A percentile compares a stretch with the other conserved stretches of the same genome.
Conservation (phyloP, 2,329 filamentous ascomycete species). For the Blastomyces gilchristii region DNA sequence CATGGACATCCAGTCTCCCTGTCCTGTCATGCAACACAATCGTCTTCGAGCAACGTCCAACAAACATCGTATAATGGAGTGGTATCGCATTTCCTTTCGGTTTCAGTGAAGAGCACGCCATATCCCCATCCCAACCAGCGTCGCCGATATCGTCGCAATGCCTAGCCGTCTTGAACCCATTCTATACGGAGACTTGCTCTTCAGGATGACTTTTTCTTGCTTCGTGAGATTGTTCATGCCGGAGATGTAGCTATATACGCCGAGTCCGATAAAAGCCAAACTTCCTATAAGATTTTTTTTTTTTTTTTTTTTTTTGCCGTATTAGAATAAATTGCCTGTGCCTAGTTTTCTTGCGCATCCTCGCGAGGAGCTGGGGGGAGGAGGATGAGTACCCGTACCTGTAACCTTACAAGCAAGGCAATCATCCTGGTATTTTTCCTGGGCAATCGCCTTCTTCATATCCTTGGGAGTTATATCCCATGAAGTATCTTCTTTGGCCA, state of each 20-base stretch:
- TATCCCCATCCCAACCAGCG: conserved; percentile 58
- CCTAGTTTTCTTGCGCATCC: not conserved
- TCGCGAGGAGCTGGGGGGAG: not conserved
- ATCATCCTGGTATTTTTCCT: conserved; percentile 43
- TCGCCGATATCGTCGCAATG: conserved; percentile 57
- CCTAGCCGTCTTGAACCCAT: conserved; percentile 60
- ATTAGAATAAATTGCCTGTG: not conserved
- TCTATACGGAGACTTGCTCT: conserved; percentile 60
- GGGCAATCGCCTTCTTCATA: conserved; percentile 47
- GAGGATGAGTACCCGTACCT: conserved; percentile 42
- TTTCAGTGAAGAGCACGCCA: conserved; percentile 45
- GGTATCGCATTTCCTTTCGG: not conserved
- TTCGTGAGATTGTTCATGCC: conserved; percentile 61
- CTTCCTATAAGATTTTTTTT: conserved; percentile 30
- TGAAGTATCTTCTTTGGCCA: conserved; percentile 36
- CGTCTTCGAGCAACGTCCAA: not conserved
- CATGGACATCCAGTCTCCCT: not conserved
- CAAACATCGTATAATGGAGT: not conserved
- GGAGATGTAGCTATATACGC: conserved; percentile 65
- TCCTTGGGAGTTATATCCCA: conserved; percentile 46
- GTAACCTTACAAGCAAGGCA: conserved; percentile 62
- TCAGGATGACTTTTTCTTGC: conserved; percentile 52
- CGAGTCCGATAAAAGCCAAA: conserved; percentile 63
- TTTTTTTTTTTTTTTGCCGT: not conserved
- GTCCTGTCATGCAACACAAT: not conserved